Conservation (phyloP, 176 grass and related monocot species). For the Eleusine indica region DNA sequence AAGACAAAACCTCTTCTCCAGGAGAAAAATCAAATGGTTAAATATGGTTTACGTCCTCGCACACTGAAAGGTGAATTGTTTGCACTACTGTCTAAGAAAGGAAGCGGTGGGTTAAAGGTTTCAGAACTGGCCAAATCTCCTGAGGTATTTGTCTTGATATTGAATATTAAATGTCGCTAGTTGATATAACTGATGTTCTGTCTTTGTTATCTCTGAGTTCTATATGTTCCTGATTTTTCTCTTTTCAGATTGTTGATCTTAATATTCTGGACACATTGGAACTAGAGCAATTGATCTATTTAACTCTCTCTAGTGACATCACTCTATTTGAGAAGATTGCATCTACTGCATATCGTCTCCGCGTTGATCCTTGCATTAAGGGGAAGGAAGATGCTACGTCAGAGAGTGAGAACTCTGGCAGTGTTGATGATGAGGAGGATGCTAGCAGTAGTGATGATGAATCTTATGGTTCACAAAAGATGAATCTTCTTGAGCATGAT, state of each 20-base stretch:
- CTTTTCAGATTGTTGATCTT: slow-evolving; percentile 79
- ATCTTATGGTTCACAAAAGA: slow-evolving; percentile 56
- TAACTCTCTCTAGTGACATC: slow-evolving; percentile 96
- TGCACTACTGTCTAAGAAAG: slow-evolving; percentile 82
- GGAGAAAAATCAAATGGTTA: slow-evolving; percentile 95
- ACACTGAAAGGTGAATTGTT: slow-evolving; percentile 96
- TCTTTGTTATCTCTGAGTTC: slow-evolving; percentile 18
- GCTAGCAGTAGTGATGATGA: slow-evolving; percentile 64
- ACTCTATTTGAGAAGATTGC: slow-evolving; percentile 97
- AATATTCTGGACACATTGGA: slow-evolving; percentile 48
- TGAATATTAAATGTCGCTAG: slow-evolving; percentile 19
- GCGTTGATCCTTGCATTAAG: slow-evolving; percentile 91
- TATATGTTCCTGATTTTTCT: slow-evolving; percentile 38
- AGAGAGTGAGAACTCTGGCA: slow-evolving; percentile 85
- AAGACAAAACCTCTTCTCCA: slow-evolving; percentile 36
- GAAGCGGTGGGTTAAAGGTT: slow-evolving; percentile 75
- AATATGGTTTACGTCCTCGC: slow-evolving; percentile 74
- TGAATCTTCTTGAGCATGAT: slow-evolving; percentile 46
- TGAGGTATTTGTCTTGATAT: slow-evolving; percentile 60
- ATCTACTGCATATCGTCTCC: slow-evolving; percentile 83
- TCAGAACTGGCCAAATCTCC: slow-evolving; percentile 69
- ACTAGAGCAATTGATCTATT: slow-evolving; percentile 69
- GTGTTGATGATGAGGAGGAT: slow-evolving; percentile 64
- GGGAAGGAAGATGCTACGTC: slow-evolving; percentile 64
- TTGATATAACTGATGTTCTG: slow-evolving; percentile 10